Evolutionary conservation across 1,284 basidiomycete genomes (phyloP), one percentile per base, ranked within the genome.

Genomic region (Ganoderma meredithae): DNA sequence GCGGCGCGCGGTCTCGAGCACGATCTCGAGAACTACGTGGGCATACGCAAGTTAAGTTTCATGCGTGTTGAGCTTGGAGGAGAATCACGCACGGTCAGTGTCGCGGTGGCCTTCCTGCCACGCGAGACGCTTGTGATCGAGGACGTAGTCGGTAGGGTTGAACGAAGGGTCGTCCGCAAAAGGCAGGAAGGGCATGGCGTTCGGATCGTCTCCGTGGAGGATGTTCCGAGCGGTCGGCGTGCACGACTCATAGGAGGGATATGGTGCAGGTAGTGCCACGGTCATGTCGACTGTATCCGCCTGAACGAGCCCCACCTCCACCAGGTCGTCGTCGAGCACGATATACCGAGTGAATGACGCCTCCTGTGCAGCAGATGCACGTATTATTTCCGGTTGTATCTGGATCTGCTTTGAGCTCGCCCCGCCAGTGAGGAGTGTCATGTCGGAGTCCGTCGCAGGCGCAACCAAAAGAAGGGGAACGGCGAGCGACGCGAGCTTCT

Each of bases 151-250:
- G 5, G 67, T 49, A 31, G 77, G 77, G 64, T 86, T 71, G 71
- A 90, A 91, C 0, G 59, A 71, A 3, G 81, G 79, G 56, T 90
- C 88, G 70, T 90, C 88, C 0, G 84, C 80, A 62, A 85, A 85
- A 1, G 88, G 88, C n/a, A 89, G 76, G 74, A 90, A 91, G 1
- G 81, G 81, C 81, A 90, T 83, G 39, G 80, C 77, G 69, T 83
- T 78, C 5, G 84, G 77, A 67, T 91, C 90, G 70, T 90, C 89
- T 4, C 88, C 89, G 25, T 80, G 80, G 64, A 83, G 81, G 15
- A 87, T 78, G 67, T 80, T 88, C 55, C 81, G 79, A 9, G 73
- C 72, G 6, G 81, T 74, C 0, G 88, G 86, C 1, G 87, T 79
- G 72, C 86, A 88, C 1, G 81, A 80, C 70, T 89, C 86, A 72